phyloP scores from a whole-genome alignment of 1,284 basidiomycete genomes.

The Volvariella surrecta region DNA sequence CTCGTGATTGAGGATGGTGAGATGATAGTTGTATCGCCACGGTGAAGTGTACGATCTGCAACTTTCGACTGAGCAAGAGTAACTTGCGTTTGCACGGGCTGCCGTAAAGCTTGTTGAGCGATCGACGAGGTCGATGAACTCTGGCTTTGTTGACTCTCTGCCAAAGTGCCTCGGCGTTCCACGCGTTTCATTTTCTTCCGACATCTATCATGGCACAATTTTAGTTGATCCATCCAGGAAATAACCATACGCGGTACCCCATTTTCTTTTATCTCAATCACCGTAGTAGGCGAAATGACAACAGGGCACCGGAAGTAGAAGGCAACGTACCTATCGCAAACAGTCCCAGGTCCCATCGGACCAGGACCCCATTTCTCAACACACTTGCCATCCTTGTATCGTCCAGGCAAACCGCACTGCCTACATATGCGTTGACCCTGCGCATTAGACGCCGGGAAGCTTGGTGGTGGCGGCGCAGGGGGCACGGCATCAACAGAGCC shows the following conservation, averaged over 20 bases:
- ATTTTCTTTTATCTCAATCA: background rate
- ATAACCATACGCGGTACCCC: background rate
- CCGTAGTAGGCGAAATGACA: background rate
- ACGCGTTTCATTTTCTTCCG: constrained; percentile 83
- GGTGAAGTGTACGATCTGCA: background rate
- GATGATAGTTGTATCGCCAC: background rate
- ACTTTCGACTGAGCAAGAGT: background rate
- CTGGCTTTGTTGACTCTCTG: constrained; percentile 28
- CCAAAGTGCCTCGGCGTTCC: constrained; percentile 60
- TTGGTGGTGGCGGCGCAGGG: constrained; percentile 17
- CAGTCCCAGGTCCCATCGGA: constrained; percentile 73
- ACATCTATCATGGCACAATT: constrained; percentile 33
- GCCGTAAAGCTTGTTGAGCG: background rate
- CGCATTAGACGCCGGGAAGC: constrained; percentile 48
- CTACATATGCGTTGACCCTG: constrained; percentile 66
- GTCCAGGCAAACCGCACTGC: constrained; percentile 52
- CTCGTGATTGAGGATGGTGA: too few species aligned
- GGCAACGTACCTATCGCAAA: constrained; percentile 59
- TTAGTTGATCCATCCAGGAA: constrained; percentile 1
- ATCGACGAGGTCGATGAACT: background rate
- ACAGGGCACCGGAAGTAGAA: constrained; percentile 6
- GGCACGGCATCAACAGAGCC: constrained; percentile 8
- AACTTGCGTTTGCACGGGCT: constrained; percentile 1
- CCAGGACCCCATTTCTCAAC: constrained; percentile 85
- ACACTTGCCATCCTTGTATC: constrained; percentile 79